phyloP scores from a whole-genome alignment of 768 basidiomycete genomes.

The Pleurotus eryngii region DNA sequence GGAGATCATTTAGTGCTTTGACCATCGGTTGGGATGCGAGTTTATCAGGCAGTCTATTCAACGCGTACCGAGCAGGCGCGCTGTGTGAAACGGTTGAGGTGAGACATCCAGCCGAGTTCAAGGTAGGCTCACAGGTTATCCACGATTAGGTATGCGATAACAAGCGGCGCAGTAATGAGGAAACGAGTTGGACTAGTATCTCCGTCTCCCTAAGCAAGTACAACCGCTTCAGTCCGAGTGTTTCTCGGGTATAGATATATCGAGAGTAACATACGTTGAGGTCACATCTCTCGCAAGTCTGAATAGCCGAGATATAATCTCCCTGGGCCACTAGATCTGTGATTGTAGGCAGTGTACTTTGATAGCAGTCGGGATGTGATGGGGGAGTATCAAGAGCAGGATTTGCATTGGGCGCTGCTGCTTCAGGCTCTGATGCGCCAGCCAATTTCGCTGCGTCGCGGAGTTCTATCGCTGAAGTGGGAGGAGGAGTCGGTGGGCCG shows the following conservation, averaged over 20 bases:
- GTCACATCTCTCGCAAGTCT: slow-evolving; percentile 50
- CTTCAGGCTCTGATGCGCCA: slow-evolving; percentile 6
- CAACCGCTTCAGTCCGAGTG: background rate
- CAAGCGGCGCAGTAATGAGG: slow-evolving; percentile 54
- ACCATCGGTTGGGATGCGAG: slow-evolving; percentile 41
- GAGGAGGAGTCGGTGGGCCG: slow-evolving; percentile 63
- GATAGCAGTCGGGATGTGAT: slow-evolving; percentile 33
- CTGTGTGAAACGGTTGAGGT: slow-evolving; percentile 26
- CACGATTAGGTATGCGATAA: slow-evolving; percentile 60
- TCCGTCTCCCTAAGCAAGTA: slow-evolving; percentile 27
- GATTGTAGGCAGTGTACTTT: slow-evolving; percentile 41
- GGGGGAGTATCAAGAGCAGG: slow-evolving; percentile 16
- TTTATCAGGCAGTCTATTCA: slow-evolving; percentile 51
- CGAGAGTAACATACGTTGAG: slow-evolving; percentile 39
- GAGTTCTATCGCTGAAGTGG: slow-evolving; percentile 53
- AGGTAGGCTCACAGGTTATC: slow-evolving; percentile 53
- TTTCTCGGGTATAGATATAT: background rate
- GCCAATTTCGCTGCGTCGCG: slow-evolving; percentile 44
- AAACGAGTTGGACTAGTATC: slow-evolving; percentile 43
- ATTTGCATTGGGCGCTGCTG: slow-evolving; percentile 10
- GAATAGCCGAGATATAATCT: slow-evolving; percentile 40
- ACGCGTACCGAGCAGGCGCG: slow-evolving; percentile 54
- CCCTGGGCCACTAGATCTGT: slow-evolving; percentile 40
- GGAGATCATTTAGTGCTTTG: slow-evolving; percentile 43
- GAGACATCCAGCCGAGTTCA: background rate